A percentile compares a stretch with the other conserved stretches of the same genome.
These are phyloP conservation scores for Boletus tylopilopsis DNA, from an alignment of 768 basidiomycete species.

Conservation along the genomic window DNA sequence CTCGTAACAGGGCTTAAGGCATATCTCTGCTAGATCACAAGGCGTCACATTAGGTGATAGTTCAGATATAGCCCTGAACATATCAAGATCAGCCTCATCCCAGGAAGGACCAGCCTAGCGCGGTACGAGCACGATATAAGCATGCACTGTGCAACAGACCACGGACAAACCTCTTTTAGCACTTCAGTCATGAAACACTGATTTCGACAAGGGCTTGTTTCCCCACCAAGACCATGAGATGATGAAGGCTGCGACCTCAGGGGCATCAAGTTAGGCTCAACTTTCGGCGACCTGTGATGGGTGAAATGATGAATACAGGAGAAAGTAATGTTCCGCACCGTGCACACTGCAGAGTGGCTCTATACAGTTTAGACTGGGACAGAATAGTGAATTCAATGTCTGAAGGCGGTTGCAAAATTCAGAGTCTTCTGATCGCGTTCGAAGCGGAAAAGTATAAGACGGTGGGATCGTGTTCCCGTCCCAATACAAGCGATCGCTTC, in stretches of 20 bases:
- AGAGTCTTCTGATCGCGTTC: conserved; percentile 5
- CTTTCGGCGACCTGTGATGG: conserved; percentile 16
- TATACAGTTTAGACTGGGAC: conserved; percentile 49
- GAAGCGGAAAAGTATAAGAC: conserved; percentile 10
- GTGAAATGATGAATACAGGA: too few species aligned
- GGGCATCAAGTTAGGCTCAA: conserved; percentile 21
- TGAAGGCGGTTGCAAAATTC: conserved; percentile 29
- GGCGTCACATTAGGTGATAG: conserved; percentile 43
- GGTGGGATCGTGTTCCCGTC: conserved; percentile 22
- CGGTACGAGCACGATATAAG: neutral
- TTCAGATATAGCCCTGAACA: conserved; percentile 38
- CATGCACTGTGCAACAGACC: neutral
- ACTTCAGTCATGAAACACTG: conserved; percentile 25
- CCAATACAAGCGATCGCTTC: conserved; percentile 34
- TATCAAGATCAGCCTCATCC: conserved; percentile 36
- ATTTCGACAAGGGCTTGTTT: conserved; percentile 22
- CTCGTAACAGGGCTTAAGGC: conserved; percentile 58
- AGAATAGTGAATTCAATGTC: conserved; percentile 43
- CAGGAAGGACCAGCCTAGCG: conserved; percentile 36
- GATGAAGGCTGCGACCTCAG: neutral
- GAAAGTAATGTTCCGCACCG: conserved; percentile 30
- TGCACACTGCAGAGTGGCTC: conserved; percentile 50
- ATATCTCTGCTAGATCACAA: conserved; percentile 54
- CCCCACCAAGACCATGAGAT: conserved; percentile 3
- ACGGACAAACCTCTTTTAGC: conserved; percentile 12